These are phyloP conservation scores for Tulasnella sp. DNA, from an alignment of 768 basidiomycete species.

Conservation along the genomic window DNA sequence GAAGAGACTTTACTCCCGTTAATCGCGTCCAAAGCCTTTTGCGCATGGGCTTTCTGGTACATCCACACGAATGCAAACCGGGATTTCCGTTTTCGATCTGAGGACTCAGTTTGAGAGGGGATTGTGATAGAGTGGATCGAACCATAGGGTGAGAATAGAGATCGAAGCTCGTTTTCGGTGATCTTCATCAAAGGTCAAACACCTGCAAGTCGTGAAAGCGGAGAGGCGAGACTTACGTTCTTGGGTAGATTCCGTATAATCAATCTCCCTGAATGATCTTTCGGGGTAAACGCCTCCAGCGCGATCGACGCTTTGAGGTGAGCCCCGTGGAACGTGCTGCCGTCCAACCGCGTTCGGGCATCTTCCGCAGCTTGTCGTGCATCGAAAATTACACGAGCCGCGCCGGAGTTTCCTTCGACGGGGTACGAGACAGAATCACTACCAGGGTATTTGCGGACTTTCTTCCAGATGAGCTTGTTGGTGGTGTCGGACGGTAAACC, in stretches of 20 bases:
- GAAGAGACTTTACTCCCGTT: constrained; percentile 62
- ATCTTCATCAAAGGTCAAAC: constrained; percentile 32
- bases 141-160: constrained; percentile 76
- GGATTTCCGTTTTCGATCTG: background rate
- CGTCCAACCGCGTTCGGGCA: constrained; percentile 71
- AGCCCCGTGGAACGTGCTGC: constrained; percentile 82
- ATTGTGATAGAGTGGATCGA: constrained; percentile 78
- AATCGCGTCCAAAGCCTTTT: constrained; percentile 62
- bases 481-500: constrained; percentile 51
- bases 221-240: constrained; percentile 27
- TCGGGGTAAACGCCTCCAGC: constrained; percentile 46
- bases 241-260: constrained; percentile 86
- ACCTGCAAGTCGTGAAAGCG: background rate
- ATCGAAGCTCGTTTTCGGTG: constrained; percentile 72
- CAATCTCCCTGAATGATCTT: constrained; percentile 46
- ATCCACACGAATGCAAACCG: constrained; percentile 97
- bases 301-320: constrained; percentile 80
- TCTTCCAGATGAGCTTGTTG: constrained; percentile 68
- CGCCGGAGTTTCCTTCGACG: constrained; percentile 27
- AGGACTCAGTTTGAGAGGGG: constrained; percentile 39
- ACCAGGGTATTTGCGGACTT: constrained; percentile 66
- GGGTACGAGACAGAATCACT: constrained; percentile 69
- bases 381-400: constrained; percentile 66
- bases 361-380: constrained; percentile 54
- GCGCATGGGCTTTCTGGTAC: constrained; percentile 72